Evolutionary conservation across 169 alveolate genomes (phyloP).

Genomic region (Babesia sp.): DNA sequence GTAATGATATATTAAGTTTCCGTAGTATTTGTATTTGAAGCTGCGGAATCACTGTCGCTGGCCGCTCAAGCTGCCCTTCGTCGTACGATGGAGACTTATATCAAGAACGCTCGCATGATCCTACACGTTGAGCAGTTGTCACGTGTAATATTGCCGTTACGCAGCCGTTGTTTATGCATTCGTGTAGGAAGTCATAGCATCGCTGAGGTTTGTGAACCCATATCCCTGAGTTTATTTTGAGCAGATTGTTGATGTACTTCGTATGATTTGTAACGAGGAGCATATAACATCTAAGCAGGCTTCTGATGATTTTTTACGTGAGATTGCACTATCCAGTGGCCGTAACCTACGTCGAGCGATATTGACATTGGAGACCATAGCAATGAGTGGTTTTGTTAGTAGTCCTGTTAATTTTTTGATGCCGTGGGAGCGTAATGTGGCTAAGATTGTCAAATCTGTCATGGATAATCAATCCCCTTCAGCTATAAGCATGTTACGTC

Average conservation of each 20-base stretch:
- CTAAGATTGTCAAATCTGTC: slow-evolving; percentile 33
- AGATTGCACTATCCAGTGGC: slow-evolving; percentile 75
- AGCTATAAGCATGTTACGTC: slow-evolving; percentile 38
- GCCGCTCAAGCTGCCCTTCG: slow-evolving; percentile 95
- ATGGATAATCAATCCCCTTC: slow-evolving; percentile 54
- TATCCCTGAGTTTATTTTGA: not conserved
- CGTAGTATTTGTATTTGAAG: slow-evolving; percentile 84
- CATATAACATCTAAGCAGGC: slow-evolving; percentile 67
- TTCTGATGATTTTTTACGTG: slow-evolving; percentile 70
- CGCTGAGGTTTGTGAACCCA: slow-evolving; percentile 66
- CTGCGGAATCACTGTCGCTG: slow-evolving; percentile 88
- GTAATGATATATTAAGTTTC: not conserved
- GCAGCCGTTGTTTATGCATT: slow-evolving; percentile 92
- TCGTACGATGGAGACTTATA: slow-evolving; percentile 92
- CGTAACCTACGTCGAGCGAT: slow-evolving; percentile 89
- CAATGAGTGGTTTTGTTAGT: slow-evolving; percentile 66
- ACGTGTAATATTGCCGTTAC: slow-evolving; percentile 87
- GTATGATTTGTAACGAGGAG: slow-evolving; percentile 76
- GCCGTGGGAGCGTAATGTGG: slow-evolving; percentile 76
- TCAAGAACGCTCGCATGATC: slow-evolving; percentile 87
- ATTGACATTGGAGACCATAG: slow-evolving; percentile 81
- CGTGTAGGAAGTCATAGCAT: slow-evolving; percentile 92
- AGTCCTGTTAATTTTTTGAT: slow-evolving; percentile 56
- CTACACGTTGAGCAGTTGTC: slow-evolving; percentile 86
- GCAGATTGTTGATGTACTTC: slow-evolving; percentile 72